Percentiles rank a stretch among this genome's conserved stretches.
Evolutionary conservation across 495 filamentous ascomycete species (phyloP).

Genomic region (Penicillium pancosmium): DNA sequence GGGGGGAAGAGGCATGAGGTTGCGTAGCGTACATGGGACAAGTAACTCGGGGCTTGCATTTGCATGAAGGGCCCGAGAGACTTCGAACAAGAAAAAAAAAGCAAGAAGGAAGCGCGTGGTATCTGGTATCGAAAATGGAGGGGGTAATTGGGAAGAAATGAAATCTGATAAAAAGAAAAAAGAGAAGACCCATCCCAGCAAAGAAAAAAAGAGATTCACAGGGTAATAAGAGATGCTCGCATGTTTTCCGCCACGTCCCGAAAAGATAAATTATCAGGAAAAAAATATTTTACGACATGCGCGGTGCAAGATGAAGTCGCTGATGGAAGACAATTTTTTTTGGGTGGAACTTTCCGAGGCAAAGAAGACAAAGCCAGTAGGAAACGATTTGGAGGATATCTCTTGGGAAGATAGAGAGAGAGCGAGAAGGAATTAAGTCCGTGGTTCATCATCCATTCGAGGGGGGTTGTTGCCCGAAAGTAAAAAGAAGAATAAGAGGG

Average conservation of each 20-base stretch:
- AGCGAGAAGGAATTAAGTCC: constrained; percentile 7
- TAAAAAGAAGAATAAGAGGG: constrained; percentile 11
- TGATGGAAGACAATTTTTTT: constrained; percentile 13
- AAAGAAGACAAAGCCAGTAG: neutral
- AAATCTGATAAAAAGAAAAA: constrained; percentile 13
- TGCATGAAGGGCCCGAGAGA: constrained; percentile 4
- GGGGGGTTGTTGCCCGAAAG: constrained; percentile 14
- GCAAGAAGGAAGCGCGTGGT: constrained; percentile 30
- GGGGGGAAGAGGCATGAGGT: constrained; percentile 1
- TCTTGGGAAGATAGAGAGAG: constrained; percentile 3
- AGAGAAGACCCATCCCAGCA: constrained; percentile 11
- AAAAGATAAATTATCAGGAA: neutral
- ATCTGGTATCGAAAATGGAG: constrained; percentile 41
- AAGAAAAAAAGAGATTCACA: constrained; percentile 20
- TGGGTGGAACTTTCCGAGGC: constrained; percentile 2
- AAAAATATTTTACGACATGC: constrained; percentile 1
- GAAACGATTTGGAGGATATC: neutral
- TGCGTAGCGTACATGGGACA: constrained; percentile 30
- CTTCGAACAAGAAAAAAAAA: constrained; percentile 5
- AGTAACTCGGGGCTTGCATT: constrained; percentile 12
- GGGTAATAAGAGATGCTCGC: constrained; percentile 19
- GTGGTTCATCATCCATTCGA: constrained; percentile 21
- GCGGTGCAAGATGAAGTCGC: constrained; percentile 10
- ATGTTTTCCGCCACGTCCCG: constrained; percentile 18
- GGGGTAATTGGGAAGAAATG: constrained; percentile 14